These are phyloP conservation scores for Tulasnella sp. DNA, from an alignment of 768 basidiomycete genomes.

Conservation along the genomic window DNA sequence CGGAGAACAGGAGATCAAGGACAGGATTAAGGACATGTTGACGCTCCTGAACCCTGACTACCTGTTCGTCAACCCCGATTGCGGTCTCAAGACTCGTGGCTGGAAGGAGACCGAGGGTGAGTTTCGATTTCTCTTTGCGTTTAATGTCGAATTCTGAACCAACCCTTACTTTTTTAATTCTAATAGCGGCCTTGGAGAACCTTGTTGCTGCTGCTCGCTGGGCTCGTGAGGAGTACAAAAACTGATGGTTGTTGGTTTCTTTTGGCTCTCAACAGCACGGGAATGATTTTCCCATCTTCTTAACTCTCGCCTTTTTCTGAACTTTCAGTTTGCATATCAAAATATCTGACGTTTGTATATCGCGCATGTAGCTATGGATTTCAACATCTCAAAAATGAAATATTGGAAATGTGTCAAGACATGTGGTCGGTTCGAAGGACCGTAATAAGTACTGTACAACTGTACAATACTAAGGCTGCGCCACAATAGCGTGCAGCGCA, in stretches of 20 bases:
- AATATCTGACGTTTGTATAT: conserved; percentile 7
- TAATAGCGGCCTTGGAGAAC: conserved; percentile 62
- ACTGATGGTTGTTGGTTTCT: conserved; percentile 38
- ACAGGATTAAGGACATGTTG: conserved; percentile 79
- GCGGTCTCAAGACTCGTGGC: conserved; percentile 96
- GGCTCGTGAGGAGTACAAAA: conserved; percentile 69
- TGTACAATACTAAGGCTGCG: conserved; percentile 23
- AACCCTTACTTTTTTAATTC: conserved; percentile 15
- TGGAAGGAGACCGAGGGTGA: conserved; percentile 92
- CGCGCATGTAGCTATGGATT: conserved; percentile 16
- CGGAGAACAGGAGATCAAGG: conserved; percentile 82
- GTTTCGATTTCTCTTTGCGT: conserved; percentile 18
- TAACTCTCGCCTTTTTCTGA: neutral
- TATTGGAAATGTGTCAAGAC: conserved; percentile 13
- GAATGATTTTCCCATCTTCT: neutral
- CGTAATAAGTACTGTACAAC: no score
- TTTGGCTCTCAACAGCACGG: conserved; percentile 43
- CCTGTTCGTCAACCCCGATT: conserved; percentile 93
- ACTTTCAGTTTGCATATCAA: neutral
- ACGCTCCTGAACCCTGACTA: conserved; percentile 68
- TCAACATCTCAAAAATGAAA: conserved; percentile 13
- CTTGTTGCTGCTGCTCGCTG: conserved; percentile 86
- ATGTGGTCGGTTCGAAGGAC: no score
- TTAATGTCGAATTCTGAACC: conserved; percentile 13
- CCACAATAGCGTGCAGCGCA: conserved; percentile 78